A percentile compares a stretch with the other conserved stretches of the same genome.
These are phyloP conservation scores for Teratosphaeria gauchensis DNA, from an alignment of 2,329 filamentous ascomycete genomes.

Conservation along the genomic window DNA sequence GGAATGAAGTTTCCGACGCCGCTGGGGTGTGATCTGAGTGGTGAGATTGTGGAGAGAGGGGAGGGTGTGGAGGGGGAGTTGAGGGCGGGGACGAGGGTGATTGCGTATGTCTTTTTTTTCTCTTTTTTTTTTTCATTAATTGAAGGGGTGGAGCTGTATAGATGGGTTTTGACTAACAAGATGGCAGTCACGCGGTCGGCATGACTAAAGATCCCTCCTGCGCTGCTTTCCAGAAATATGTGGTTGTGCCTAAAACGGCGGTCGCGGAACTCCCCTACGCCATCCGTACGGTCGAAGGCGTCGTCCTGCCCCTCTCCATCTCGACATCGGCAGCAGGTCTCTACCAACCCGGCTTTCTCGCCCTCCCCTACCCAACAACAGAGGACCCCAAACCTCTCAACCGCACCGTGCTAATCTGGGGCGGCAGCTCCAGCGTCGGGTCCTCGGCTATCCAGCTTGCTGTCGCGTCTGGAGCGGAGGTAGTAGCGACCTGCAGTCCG, in stretches of 20 bases:
- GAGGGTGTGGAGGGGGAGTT: conserved; percentile 33
- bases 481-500: conserved; percentile 26
- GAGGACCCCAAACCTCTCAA: conserved; percentile 5
- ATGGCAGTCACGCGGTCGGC: too few relatives aligned
- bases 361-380: conserved; percentile 12
- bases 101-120: conserved; percentile 20
- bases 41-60: conserved; percentile 38
- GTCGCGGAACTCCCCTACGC: conserved; percentile 31
- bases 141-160: too few relatives aligned
- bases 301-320: conserved; percentile 35
- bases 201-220: conserved; percentile 2
- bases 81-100: conserved; percentile 36
- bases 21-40: conserved; percentile 36
- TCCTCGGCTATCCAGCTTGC: conserved; percentile 35
- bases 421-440: conserved; percentile 25
- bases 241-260: conserved; percentile 21
- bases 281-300: conserved; percentile 28
- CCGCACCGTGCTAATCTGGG: conserved; percentile 28
- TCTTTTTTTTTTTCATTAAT: not conserved
- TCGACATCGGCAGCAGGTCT: conserved; percentile 31
- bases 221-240: conserved; percentile 27
- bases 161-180: too few relatives aligned
- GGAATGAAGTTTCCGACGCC: conserved; percentile 27
- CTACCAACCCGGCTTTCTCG: conserved; percentile 17
- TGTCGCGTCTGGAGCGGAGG: conserved; percentile 39